These are phyloP conservation scores for Bryoglossum gracile DNA, from an alignment of 495 filamentous ascomycete species.

Conservation along the genomic window DNA sequence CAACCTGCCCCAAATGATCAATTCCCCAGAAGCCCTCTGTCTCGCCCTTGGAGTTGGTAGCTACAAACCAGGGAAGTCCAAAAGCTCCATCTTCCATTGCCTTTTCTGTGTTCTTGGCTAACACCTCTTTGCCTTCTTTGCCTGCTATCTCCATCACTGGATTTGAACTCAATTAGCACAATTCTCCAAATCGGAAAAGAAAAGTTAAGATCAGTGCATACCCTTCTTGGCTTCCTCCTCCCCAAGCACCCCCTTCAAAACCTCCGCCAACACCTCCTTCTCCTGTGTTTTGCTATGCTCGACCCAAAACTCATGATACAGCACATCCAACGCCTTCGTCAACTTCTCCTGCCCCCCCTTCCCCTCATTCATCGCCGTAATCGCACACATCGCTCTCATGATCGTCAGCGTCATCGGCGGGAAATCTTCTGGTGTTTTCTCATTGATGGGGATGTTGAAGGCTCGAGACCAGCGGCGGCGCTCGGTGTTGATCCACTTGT, in stretches of 20 bases:
- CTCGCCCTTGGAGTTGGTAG: slow-evolving; percentile 50
- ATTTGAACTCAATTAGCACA: neutral
- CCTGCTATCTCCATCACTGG: slow-evolving; percentile 29
- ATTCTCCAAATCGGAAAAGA: neutral
- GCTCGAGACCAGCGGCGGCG: slow-evolving; percentile 52
- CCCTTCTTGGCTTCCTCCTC: slow-evolving; percentile 35
- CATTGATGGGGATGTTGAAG: slow-evolving; percentile 54
- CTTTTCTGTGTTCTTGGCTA: slow-evolving; percentile 48
- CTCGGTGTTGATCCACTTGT: slow-evolving; percentile 52
- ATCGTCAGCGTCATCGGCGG: slow-evolving; percentile 48
- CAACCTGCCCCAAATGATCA: slow-evolving; percentile 61
- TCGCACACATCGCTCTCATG: slow-evolving; percentile 41
- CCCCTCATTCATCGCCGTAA: slow-evolving; percentile 31
- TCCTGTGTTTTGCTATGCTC: slow-evolving; percentile 40
- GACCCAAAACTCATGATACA: slow-evolving; percentile 45
- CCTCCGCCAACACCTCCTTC: slow-evolving; percentile 38
- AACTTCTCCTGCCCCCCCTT: slow-evolving; percentile 44
- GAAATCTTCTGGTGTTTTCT: slow-evolving; percentile 46
- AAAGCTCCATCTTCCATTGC: slow-evolving; percentile 59
- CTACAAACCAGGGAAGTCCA: slow-evolving; percentile 65
- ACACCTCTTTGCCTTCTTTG: slow-evolving; percentile 45
- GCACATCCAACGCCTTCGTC: slow-evolving; percentile 31
- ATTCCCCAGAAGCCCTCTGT: slow-evolving; percentile 64
- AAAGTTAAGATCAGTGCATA: slow-evolving; percentile 6
- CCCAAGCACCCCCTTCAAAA: slow-evolving; percentile 46